Evolutionary conservation across 345 rosid genomes (phyloP).

Genomic region (Syzygium oleosum): DNA sequence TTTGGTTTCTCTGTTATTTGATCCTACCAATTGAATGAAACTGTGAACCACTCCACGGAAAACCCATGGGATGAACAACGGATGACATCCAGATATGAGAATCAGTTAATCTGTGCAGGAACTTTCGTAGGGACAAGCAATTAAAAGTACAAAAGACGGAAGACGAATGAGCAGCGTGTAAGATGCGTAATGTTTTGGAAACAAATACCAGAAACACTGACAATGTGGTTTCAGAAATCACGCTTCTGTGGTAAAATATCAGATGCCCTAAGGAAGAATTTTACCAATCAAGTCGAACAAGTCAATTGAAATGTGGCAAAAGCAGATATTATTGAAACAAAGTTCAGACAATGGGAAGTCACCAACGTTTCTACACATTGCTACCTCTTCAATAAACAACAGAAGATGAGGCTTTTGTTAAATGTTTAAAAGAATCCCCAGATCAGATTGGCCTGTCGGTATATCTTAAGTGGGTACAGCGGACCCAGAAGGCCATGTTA

Average conservation of each 20-base stretch:
- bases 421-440: not conserved
- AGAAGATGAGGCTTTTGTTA: not conserved
- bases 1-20: not conserved
- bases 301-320: not conserved
- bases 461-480: not conserved
- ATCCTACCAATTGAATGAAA: not conserved
- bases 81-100: not conserved
- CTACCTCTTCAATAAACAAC: not conserved
- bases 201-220: not conserved
- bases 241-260: not conserved
- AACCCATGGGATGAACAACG: not conserved
- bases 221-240: not conserved
- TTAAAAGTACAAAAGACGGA: not conserved
- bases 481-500: not conserved
- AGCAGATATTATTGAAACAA: not conserved
- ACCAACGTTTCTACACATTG: not conserved
- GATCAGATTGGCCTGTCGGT: not conserved
- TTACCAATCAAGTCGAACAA: not conserved
- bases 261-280: not conserved
- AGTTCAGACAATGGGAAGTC: not conserved
- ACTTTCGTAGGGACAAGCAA: not conserved
- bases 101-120: not conserved
- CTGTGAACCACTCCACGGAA: not conserved
- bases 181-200: not conserved
- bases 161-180: not conserved